A percentile compares a stretch with the other conserved stretches of the same genome.
These are phyloP conservation scores for Gamarada debralockiae DNA, from an alignment of 495 filamentous ascomycete species.

Conservation along the genomic window DNA sequence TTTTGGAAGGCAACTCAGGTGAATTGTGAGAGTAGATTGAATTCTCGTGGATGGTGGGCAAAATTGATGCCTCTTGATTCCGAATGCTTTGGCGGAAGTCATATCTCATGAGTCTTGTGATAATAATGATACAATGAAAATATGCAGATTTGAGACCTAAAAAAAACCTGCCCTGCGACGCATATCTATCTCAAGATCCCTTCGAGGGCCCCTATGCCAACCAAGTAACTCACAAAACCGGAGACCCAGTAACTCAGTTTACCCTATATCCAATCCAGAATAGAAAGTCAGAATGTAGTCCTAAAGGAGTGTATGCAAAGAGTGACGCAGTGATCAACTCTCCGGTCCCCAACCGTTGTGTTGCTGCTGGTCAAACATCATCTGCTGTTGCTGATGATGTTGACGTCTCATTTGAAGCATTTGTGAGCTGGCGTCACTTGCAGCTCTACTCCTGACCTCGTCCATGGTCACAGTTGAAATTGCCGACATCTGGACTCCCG, in stretches of 20 bases:
- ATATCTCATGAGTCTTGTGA: background rate
- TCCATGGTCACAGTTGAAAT: conserved; percentile 8
- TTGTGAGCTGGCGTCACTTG: conserved; percentile 6
- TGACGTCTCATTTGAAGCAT: background rate
- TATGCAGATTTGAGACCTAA: background rate
- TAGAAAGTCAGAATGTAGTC: background rate
- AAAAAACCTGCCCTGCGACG: background rate
- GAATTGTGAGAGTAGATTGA: too few relatives aligned
- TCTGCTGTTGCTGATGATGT: conserved; percentile 8
- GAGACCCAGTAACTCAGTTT: too few relatives aligned
- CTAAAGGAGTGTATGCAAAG: background rate
- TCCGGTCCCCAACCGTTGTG: conserved; percentile 7
- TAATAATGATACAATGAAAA: conserved; percentile 8
- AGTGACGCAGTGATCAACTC: background rate
- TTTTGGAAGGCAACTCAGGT: too few relatives aligned
- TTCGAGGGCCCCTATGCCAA: background rate
- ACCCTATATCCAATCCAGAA: background rate
- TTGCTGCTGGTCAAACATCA: conserved; percentile 5
- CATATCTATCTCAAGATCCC: background rate
- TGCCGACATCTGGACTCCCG: background rate
- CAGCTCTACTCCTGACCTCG: conserved; percentile 5
- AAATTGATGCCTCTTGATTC: too few relatives aligned
- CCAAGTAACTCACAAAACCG: too few relatives aligned
- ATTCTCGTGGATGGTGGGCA: too few relatives aligned
- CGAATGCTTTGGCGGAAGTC: too few relatives aligned